Evolutionary conservation across 192 early-diverging fungal genomes (phyloP), one percentile per base, ranked within the genome.

Genomic region (Backusella circina): DNA sequence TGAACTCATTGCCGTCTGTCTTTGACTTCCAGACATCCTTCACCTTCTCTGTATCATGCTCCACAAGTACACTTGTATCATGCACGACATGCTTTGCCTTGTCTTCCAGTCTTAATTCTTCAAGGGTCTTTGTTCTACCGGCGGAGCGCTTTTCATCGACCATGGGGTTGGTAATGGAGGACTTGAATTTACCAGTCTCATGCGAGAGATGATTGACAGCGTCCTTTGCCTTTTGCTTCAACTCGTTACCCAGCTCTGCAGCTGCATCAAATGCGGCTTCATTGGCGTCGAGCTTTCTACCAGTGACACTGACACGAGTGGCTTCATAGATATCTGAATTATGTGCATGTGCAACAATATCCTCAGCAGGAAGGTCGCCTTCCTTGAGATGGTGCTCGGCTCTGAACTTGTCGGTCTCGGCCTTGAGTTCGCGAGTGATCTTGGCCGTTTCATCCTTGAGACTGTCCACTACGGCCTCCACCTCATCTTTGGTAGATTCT

Each of bases 381-480:
- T 67, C 70, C 65, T 77, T 77, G 7, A 77, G 37, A 30, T 77
- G 76, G 18, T 77, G 76, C 4, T 77, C 65, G 15, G 70, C 35
- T 36, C 31, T 41, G 51, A 77, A 77, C 3, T 18, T 51, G 10
- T 77, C 65, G 1, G 71, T 18, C 28, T 71, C 76, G 7, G 18
- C 35, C 18, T 76, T 76, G 41, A 70, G 28, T 30, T 70, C 67
- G 1, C 70, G 37, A 1, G 28, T 23, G 8, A 47, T 28, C 9
- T 28, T 71, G 23, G 13, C 38, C 1, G 36, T 71, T 28, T 61
- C 54, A 2, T 61, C 54, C 54, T 61, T 61, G 21, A 61, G 54
- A 28, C 54, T 61, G 9, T 28, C 54, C 8, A 61, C 26, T 3
- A 61, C 54, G 23, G 54, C 54, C 1, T 28, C 54, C 7, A 61